Evolutionary conservation across 176 grass and related monocot genomes (phyloP).

Genomic region (Saccharum spontaneum): DNA sequence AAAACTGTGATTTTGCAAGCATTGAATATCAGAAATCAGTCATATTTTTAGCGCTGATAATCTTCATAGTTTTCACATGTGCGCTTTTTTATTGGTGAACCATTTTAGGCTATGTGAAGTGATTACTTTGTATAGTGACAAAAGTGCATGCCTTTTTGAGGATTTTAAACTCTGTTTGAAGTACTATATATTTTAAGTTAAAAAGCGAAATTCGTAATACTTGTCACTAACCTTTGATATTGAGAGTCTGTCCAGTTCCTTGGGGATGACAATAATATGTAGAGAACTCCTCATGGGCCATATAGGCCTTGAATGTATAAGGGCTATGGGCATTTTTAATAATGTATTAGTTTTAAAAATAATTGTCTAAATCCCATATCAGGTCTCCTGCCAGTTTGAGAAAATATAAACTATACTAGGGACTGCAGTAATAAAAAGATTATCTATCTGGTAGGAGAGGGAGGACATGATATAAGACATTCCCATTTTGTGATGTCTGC

Average conservation of each 20-base stretch:
- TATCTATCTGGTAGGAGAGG: neutral
- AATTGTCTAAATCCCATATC: too few relatives aligned
- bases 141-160: neutral
- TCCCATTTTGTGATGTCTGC: neutral
- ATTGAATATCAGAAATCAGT: neutral
- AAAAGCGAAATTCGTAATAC: neutral
- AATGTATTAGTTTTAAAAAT: neutral
- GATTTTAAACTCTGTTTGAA: neutral
- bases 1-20: conserved; percentile 20
- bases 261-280: neutral
- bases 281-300: neutral
- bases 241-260: neutral
- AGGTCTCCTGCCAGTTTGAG: neutral
- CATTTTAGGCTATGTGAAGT: neutral
- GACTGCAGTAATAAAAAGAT: neutral
- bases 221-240: neutral
- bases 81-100: neutral
- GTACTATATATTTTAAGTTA: neutral
- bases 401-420: neutral
- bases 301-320: neutral
- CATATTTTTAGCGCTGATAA: conserved; percentile 13
- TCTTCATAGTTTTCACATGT: conserved; percentile 3
- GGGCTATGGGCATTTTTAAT: neutral
- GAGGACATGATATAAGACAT: neutral
- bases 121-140: neutral